Evolutionary conservation across 306 rosid species (phyloP), one percentile per base, ranked within the genome.

Genomic region (Castanea sativa): DNA sequence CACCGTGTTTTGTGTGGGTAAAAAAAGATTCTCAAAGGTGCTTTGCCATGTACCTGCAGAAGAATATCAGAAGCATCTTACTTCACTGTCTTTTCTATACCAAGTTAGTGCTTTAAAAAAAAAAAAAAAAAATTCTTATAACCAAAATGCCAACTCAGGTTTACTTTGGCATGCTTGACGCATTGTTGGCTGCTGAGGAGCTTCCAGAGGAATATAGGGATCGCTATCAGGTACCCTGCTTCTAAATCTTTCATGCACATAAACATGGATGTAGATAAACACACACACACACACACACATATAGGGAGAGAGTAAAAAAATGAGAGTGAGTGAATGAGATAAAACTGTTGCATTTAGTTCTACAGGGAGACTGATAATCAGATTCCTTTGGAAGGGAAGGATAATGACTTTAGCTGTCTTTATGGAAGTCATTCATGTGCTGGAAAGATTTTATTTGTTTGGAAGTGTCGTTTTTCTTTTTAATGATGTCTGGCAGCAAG

Each of bases 101-200:
- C 76, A 18, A 30, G 21, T 67, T 49, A 18, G n/a, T 67, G 5
- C 32, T 23, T 59, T 0, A 4, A 33, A 33, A 5, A 38, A 38
- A 0, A 4, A 33, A 33, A 5, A 38, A 38, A 38, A 0, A 38
- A 38, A 7, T 38, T 41, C 45, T 41, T 41, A 41, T 2, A 23
- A 14, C 23, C 49, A 33, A 18, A 67, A 33, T 78, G 55, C 83
- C 32, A 58, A 11, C 80, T 77, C 87, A 96, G 99, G 99, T 91
- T 65, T 96, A 93, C 85, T 96, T 96, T 75, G 99, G 99, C 84
- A 96, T 96, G 99, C 99, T 96, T 86, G 99, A 96, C 76, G 99
- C 98, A 33, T 82, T 96, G 77, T 86, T 96, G 90, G 96, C 98
- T 65, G 86, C 99, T 6, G 99, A 96, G 86, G 94, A 88, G 88